Percentiles rank a stretch among this genome's conserved stretches.
phyloP scores from a whole-genome alignment of 805 yeast species.

The Myxozyma melibiosi region DNA sequence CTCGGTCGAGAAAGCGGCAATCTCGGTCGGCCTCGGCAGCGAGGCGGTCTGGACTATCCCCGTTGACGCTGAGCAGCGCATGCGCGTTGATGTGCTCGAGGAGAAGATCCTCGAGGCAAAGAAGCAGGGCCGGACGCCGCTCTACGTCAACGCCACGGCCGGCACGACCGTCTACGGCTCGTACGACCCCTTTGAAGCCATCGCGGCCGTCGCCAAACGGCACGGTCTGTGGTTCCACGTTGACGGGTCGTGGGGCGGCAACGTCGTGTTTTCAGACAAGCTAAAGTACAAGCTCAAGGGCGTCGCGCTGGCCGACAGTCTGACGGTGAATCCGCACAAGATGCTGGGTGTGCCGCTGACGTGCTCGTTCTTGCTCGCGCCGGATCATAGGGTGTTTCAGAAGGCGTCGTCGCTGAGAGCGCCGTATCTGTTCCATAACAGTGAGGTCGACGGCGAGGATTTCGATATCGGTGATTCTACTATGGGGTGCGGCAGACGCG shows the following conservation, averaged over 20 bases:
- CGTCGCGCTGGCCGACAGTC: slow-evolving; percentile 65
- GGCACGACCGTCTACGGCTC: slow-evolving; percentile 90
- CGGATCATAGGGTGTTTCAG: slow-evolving; percentile 66
- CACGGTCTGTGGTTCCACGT: slow-evolving; percentile 75
- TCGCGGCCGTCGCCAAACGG: slow-evolving; percentile 56
- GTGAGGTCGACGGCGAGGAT: slow-evolving; percentile 54
- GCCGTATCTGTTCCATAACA: slow-evolving; percentile 74
- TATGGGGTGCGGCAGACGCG: slow-evolving; percentile 88
- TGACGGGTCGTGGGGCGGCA: slow-evolving; percentile 93
- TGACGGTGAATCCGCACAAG: slow-evolving; percentile 84
- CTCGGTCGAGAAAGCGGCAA: slow-evolving; percentile 79
- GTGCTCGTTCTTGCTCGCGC: slow-evolving; percentile 71
- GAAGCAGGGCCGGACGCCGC: slow-evolving; percentile 64
- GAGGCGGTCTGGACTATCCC: slow-evolving; percentile 62
- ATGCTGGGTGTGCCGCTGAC: slow-evolving; percentile 80
- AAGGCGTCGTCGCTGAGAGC: slow-evolving; percentile 76
- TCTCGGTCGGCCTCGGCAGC: slow-evolving; percentile 71
- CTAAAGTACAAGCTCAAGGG: slow-evolving; percentile 58
- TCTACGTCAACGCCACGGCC: slow-evolving; percentile 80
- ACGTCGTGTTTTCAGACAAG: slow-evolving; percentile 63
- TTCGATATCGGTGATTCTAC: slow-evolving; percentile 86
- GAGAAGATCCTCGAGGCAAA: slow-evolving; percentile 49
- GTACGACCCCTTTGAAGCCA: slow-evolving; percentile 65
- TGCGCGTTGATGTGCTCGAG: slow-evolving; percentile 56
- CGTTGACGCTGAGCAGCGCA: slow-evolving; percentile 57